Evolutionary conservation across 352 stramenopile genomes (phyloP).

Genomic region (Globisporangium okanoganense): DNA sequence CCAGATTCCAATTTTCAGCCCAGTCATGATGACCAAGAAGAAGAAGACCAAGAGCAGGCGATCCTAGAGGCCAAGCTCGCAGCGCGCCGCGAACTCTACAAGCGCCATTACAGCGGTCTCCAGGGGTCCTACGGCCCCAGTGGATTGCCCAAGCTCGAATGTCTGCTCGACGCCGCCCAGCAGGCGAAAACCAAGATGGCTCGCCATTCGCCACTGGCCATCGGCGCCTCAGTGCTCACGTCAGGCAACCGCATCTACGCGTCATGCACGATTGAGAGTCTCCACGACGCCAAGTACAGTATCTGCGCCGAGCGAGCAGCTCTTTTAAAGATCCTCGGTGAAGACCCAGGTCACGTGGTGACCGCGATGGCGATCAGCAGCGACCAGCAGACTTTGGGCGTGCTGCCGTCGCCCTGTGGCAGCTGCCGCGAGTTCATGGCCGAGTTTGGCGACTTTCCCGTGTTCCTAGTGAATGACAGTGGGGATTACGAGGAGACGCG

Average conservation of each 20-base stretch:
- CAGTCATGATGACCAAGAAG: neutral
- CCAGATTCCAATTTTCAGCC: neutral
- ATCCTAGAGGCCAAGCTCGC: slow-evolving; percentile 32
- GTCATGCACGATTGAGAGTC: slow-evolving; percentile 34
- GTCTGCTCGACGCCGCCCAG: slow-evolving; percentile 47
- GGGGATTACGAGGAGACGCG: slow-evolving; percentile 47
- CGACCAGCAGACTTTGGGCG: slow-evolving; percentile 24
- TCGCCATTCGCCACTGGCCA: slow-evolving; percentile 27
- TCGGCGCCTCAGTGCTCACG: slow-evolving; percentile 57
- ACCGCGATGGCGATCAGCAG: slow-evolving; percentile 56
- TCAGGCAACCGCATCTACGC: slow-evolving; percentile 36
- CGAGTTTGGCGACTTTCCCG: slow-evolving; percentile 64
- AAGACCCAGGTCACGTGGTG: slow-evolving; percentile 19
- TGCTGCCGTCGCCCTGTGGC: slow-evolving; percentile 62
- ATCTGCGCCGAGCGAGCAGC: slow-evolving; percentile 57
- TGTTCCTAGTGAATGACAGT: slow-evolving; percentile 59
- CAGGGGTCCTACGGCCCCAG: slow-evolving; percentile 25
- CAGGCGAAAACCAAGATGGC: slow-evolving; percentile 22
- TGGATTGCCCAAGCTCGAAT: slow-evolving; percentile 38
- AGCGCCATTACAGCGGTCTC: slow-evolving; percentile 39
- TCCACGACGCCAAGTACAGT: slow-evolving; percentile 26
- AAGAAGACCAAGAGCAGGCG: slow-evolving; percentile 4
- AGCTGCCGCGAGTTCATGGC: slow-evolving; percentile 66
- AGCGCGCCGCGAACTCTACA: slow-evolving; percentile 38
- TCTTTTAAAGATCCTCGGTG: slow-evolving; percentile 45